Evolutionary conservation across 768 basidiomycete genomes (phyloP).

Genomic region (Boletus vinaceobasis): DNA sequence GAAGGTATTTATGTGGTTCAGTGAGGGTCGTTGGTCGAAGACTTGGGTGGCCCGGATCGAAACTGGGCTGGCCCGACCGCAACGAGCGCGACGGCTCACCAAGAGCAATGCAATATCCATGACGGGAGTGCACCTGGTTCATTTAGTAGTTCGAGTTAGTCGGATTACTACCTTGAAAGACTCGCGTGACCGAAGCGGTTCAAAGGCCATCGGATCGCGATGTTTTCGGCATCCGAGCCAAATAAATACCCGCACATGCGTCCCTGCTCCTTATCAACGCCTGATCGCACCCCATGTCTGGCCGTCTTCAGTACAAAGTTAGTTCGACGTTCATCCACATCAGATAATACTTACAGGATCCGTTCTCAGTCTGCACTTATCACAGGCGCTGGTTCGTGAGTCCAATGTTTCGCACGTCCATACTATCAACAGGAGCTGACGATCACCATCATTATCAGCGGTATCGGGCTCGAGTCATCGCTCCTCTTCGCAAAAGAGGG

Average conservation of each 20-base stretch:
- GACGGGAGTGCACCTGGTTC: background rate
- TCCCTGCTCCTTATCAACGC: background rate
- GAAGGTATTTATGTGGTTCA: constrained; percentile 24
- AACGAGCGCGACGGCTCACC: background rate
- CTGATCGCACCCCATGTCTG: constrained; percentile 44
- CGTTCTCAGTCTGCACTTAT: constrained; percentile 62
- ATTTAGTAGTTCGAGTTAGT: background rate
- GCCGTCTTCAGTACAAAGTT: constrained; percentile 68
- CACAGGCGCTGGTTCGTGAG: constrained; percentile 89
- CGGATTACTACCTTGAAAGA: background rate
- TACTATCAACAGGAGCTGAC: constrained; percentile 4
- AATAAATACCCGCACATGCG: background rate
- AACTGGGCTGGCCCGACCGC: constrained; percentile 12
- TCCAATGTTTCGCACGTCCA: constrained; percentile 4
- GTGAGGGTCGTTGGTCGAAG: constrained; percentile 8
- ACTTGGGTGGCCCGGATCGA: constrained; percentile 16
- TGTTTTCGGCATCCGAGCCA: background rate
- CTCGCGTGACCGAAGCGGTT: no score
- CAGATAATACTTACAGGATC: constrained; percentile 14
- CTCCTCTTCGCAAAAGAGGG: constrained; percentile 94
- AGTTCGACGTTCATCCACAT: constrained; percentile 1
- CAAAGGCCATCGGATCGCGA: background rate
- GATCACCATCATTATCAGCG: constrained; percentile 46
- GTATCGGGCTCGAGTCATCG: constrained; percentile 95
- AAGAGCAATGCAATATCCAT: background rate